Evolutionary conservation across 2,329 filamentous ascomycete genomes (phyloP), one percentile per base, ranked within the genome.

Genomic region (Fonsecaea erecta): DNA sequence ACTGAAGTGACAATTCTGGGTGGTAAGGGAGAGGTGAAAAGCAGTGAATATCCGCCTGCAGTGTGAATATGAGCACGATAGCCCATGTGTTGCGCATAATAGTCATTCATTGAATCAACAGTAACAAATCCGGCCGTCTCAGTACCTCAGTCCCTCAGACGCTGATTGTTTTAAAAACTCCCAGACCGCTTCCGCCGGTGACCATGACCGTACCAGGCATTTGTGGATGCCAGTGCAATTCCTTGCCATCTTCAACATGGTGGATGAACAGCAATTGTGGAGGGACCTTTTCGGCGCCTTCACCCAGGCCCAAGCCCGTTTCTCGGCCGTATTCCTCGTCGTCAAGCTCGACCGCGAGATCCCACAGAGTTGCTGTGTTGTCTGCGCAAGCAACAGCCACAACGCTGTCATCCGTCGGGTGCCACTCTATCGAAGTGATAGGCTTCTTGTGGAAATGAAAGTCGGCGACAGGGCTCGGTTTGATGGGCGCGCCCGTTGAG

Each of bases 391-490:
- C 94, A 48, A 98, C 93, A 2, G 92, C 91, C 16, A 99, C 88
- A 74, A 98, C 96, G 76, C 91, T 96, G 82, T 99, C 94, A 74
- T 99, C 95, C 0, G 92, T 94, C 1, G 95, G 94, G 78, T 98
- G 94, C 94, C 95, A 99, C 81, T 98, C 93, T 43, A 99, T 86
- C 71, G 90, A 92, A 6, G 95, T 99, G 73, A 99, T 92, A 73
- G 97, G 95, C 78, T 97, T 92, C 78, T 92, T 94, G 84, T 99
- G 93, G 83, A 97, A 98, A 74, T 88, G 85, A 80, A 98, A 99
- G 73, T 90, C 90, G 2, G 95, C 95, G n/a, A 98, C 91, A 0
- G 95, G 91, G 54, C 88, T 88, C 5, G 90, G 89, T 80, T 83
- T 85, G 71, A 77, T 74, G 54, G 77, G 81, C 71, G 54, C 75